Percentiles rank a stretch among this genome's conserved stretches.
phyloP scores from a whole-genome alignment of 257 asterid species.

The Cynanchum wilfordii region DNA sequence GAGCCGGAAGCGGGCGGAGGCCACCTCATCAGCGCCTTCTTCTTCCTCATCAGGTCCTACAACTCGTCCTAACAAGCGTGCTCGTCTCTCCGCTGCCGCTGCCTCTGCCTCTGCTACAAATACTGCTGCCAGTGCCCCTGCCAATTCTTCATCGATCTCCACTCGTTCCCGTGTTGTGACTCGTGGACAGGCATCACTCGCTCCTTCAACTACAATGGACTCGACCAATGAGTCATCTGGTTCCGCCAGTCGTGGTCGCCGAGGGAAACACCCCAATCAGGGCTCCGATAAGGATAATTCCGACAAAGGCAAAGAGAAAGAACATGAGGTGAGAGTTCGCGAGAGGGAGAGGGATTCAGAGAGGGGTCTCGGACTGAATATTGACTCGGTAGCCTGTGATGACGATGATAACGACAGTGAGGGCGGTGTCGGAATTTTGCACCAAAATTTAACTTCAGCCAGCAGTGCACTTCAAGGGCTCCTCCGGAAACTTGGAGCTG shows the following conservation, averaged over 20 bases:
- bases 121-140: slow-evolving; percentile 15
- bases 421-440: slow-evolving; percentile 81
- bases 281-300: slow-evolving; percentile 49
- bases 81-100: slow-evolving; percentile 57
- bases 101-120: slow-evolving; percentile 17
- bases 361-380: slow-evolving; percentile 65
- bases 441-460: slow-evolving; percentile 83
- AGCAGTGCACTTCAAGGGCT: slow-evolving; percentile 95
- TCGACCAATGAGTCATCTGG: slow-evolving; percentile 67
- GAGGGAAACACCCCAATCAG: slow-evolving; percentile 67
- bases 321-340: slow-evolving; percentile 48
- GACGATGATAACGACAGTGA: slow-evolving; percentile 83
- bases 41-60: slow-evolving; percentile 64
- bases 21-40: slow-evolving; percentile 93
- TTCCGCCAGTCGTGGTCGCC: slow-evolving; percentile 71
- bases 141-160: slow-evolving; percentile 38
- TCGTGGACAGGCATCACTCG: slow-evolving; percentile 36
- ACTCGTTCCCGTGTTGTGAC: slow-evolving; percentile 59
- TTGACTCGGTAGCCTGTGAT: slow-evolving; percentile 59
- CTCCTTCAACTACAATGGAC: slow-evolving; percentile 60
- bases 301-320: slow-evolving; percentile 86
- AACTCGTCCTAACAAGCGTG: slow-evolving; percentile 76
- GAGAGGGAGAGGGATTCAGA: slow-evolving; percentile 62
- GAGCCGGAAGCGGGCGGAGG: slow-evolving; percentile 99
- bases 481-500: slow-evolving; percentile 86